phyloP scores from a whole-genome alignment of 768 basidiomycete species.

The Leccinum aurantiacum region DNA sequence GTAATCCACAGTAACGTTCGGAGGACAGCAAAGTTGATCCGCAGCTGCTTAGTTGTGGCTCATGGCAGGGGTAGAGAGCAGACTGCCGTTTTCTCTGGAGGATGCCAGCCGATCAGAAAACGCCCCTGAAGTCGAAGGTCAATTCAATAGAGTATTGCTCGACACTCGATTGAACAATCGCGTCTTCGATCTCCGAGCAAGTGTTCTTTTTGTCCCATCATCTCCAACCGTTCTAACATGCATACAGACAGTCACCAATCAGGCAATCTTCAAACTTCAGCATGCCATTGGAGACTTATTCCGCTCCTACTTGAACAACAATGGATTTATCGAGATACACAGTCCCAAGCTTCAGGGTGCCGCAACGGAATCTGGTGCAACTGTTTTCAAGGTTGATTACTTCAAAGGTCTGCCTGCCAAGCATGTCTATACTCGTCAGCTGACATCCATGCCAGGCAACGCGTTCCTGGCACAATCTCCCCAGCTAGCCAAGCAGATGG shows the following conservation, averaged over 20 bases:
- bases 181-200: slow-evolving; percentile 87
- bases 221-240: slow-evolving; percentile 11
- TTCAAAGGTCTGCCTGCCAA: slow-evolving; percentile 70
- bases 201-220: slow-evolving; percentile 25
- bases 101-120: slow-evolving; percentile 86
- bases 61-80: slow-evolving; percentile 72
- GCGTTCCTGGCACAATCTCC: slow-evolving; percentile 97
- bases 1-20: slow-evolving; percentile 9
- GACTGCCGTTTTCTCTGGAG: slow-evolving; percentile 88
- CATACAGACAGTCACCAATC: slow-evolving; percentile 85
- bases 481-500: slow-evolving; percentile 98
- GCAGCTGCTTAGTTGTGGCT: slow-evolving; percentile 62
- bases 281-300: slow-evolving; percentile 87
- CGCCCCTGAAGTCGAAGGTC: slow-evolving; percentile 59
- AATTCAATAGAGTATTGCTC: slow-evolving; percentile 79
- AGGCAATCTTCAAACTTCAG: slow-evolving; percentile 92
- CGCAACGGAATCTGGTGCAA: slow-evolving; percentile 94
- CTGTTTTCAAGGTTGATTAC: slow-evolving; percentile 96
- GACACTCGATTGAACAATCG: slow-evolving; percentile 95
- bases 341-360: slow-evolving; percentile 96
- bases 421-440: not conserved
- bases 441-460: slow-evolving; percentile 49
- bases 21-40: slow-evolving; percentile 2
- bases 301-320: slow-evolving; percentile 70
- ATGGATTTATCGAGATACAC: slow-evolving; percentile 93